phyloP scores from a whole-genome alignment of 192 early-diverging fungal species.

The Polychytrium aggregatum region DNA sequence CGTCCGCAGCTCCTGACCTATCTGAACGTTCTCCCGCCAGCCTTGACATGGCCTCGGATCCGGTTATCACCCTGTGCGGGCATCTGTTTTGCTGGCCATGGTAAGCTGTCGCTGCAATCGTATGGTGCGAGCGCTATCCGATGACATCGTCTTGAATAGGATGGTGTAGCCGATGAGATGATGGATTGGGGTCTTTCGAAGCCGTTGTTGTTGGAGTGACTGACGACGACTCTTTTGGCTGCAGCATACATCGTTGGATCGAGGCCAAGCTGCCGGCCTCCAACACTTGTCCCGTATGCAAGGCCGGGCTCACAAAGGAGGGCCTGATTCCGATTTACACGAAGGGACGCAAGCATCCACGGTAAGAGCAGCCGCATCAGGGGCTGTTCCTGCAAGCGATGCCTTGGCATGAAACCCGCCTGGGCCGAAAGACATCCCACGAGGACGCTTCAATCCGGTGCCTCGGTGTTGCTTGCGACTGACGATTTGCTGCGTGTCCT shows the following conservation, averaged over 20 bases:
- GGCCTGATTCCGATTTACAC: slow-evolving; percentile 32
- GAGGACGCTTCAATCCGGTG: not conserved
- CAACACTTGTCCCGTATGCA: slow-evolving; percentile 36
- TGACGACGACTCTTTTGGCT: not conserved
- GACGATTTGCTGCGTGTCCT: not conserved
- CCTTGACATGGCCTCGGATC: slow-evolving; percentile 31
- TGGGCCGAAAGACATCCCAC: no score
- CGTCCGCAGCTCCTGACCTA: no score
- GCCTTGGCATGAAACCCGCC: no score
- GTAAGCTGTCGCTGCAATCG: no score
- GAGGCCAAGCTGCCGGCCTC: slow-evolving; percentile 5
- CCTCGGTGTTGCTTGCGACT: not conserved
- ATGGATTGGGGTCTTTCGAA: not conserved
- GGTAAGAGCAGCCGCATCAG: slow-evolving; percentile 6
- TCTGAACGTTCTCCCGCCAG: not conserved
- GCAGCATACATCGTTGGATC: slow-evolving; percentile 17
- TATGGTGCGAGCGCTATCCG: not conserved
- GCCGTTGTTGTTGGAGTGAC: not conserved
- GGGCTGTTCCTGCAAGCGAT: no score
- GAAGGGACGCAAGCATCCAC: slow-evolving; percentile 23
- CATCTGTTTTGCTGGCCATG: slow-evolving; percentile 40
- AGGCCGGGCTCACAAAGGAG: slow-evolving; percentile 24
- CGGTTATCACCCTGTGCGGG: slow-evolving; percentile 38
- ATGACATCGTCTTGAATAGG: no score
- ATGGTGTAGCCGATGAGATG: no score